Evolutionary conservation across 176 grass and related monocot species (phyloP).

Genomic region (Rhynchospora pubera): DNA sequence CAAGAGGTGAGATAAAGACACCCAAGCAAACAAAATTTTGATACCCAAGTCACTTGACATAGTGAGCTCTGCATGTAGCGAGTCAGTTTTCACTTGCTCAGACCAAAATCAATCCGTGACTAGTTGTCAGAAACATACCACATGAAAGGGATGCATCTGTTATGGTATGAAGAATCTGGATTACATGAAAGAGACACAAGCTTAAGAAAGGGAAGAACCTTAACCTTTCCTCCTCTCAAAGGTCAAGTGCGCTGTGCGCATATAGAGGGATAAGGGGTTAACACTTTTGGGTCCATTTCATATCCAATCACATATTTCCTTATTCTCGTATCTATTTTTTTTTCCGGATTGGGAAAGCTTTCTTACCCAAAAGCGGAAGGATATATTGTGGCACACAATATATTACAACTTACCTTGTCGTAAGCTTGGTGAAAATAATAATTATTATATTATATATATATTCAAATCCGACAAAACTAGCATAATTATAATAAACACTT

Average conservation of each 20-base stretch:
- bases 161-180: not conserved
- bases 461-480: too few species aligned
- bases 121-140: not conserved
- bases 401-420: not conserved
- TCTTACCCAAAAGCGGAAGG: not conserved
- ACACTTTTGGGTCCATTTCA: not conserved
- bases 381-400: not conserved
- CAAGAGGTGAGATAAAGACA: too few species aligned
- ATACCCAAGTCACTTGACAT: too few species aligned
- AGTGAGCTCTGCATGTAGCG: not conserved
- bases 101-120: not conserved
- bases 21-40: too few species aligned
- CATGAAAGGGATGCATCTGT: not conserved
- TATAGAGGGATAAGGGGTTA: not conserved
- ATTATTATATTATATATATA: too few species aligned
- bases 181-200: not conserved
- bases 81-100: too few species aligned
- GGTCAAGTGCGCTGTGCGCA: not conserved
- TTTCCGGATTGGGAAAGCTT: not conserved
- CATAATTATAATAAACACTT: too few species aligned
- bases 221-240: not conserved
- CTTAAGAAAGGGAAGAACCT: not conserved
- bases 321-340: conserved; percentile 11
- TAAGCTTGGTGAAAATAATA: too few species aligned
- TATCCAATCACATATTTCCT: not conserved